Conservation (phyloP, 2,329 filamentous ascomycete species). For the Colletotrichum chrysophilum region DNA sequence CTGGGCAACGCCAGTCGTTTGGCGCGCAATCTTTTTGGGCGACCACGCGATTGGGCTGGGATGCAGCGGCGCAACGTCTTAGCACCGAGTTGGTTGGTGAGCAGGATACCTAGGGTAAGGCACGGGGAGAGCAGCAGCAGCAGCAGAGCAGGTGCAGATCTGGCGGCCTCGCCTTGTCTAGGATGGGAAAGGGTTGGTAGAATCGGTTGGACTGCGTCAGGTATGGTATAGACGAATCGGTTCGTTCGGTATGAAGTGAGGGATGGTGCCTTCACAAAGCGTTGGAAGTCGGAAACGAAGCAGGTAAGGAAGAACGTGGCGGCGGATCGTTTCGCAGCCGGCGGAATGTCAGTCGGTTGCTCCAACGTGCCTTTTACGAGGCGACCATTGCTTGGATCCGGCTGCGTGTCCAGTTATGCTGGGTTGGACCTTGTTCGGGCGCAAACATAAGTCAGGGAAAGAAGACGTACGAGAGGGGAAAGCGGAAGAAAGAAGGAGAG, state of each 20-base stretch:
- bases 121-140: neutral
- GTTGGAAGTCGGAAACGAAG: neutral
- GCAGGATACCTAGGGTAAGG: neutral
- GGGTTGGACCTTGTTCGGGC: constrained; percentile 16
- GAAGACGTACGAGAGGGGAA: neutral
- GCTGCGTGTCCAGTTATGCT: neutral
- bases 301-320: neutral
- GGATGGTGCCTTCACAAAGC: neutral
- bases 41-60: constrained; percentile 4
- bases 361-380: neutral
- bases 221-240: neutral
- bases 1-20: neutral
- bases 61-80: constrained; percentile 4
- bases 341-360: constrained; percentile 5
- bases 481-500: neutral
- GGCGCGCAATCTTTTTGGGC: constrained; percentile 8
- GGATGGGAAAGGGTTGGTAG: neutral
- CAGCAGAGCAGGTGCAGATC: neutral
- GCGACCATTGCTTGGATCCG: constrained; percentile 3
- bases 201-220: neutral
- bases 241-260: neutral
- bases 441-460: neutral
- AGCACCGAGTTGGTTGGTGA: neutral
- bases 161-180: neutral
- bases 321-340: constrained; percentile 11